phyloP scores from a whole-genome alignment of 2,329 filamentous ascomycete species.

The Trichoderma polysporum region DNA sequence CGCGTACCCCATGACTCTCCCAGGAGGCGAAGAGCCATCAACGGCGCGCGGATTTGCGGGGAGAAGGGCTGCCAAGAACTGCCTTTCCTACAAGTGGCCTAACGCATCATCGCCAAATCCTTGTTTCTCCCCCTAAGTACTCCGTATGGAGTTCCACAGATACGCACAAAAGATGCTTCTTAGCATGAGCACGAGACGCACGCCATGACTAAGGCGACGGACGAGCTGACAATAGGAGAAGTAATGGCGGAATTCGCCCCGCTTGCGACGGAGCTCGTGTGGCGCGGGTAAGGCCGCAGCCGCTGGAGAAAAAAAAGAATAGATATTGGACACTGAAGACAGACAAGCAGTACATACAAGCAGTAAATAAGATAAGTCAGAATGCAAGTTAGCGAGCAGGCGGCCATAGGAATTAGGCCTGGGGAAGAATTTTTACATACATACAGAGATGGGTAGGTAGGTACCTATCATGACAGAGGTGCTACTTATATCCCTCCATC shows the following conservation, averaged over 20 bases:
- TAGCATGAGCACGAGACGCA: neutral
- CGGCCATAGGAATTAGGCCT: too few relatives aligned
- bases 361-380: neutral
- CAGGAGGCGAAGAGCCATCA: neutral
- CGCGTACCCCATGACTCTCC: neutral
- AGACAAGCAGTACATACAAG: neutral
- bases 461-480: neutral
- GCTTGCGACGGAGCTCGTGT: too few relatives aligned
- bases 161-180: neutral
- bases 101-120: neutral
- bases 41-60: neutral
- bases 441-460: too few relatives aligned
- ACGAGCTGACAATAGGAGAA: too few relatives aligned
- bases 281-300: neutral
- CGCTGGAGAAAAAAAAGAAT: neutral
- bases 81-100: neutral
- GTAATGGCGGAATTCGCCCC: too few relatives aligned
- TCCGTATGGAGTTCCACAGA: neutral
- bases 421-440: too few relatives aligned
- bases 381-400: neutral
- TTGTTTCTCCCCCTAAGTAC: neutral
- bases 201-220: neutral
- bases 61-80: conserved; percentile 5
- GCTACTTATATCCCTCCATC: neutral
- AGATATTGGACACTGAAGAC: neutral